Evolutionary conservation across 1,284 basidiomycete genomes (phyloP).

Genomic region (Tausonia pullulans): DNA sequence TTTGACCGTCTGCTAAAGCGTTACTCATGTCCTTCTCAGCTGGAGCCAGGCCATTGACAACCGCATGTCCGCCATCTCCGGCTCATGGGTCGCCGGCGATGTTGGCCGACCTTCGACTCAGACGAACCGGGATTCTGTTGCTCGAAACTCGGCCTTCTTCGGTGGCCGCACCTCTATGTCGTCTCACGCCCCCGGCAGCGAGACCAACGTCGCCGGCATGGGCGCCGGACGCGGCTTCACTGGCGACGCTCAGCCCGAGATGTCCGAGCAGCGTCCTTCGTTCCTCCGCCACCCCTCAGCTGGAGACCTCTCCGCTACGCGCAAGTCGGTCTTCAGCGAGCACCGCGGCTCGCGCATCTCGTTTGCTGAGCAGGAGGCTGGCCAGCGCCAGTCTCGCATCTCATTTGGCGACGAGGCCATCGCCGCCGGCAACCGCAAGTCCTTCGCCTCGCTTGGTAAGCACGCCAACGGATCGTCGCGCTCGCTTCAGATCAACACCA

Average conservation of each 20-base stretch:
- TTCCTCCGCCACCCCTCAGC: background rate
- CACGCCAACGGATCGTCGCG: background rate
- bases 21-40: background rate
- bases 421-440: background rate
- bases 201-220: slow-evolving; percentile 6
- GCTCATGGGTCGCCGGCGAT: slow-evolving; percentile 1
- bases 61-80: slow-evolving; percentile 11
- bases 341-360: background rate
- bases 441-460: too few relatives aligned
- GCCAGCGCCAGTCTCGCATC: background rate
- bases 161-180: slow-evolving; percentile 1
- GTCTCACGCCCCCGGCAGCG: background rate
- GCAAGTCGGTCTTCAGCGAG: slow-evolving; percentile 4
- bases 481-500: background rate
- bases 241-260: slow-evolving; percentile 2
- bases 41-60: slow-evolving; percentile 12
- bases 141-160: slow-evolving; percentile 4
- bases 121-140: background rate
- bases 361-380: slow-evolving; percentile 3
- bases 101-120: background rate
- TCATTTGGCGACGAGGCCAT: slow-evolving; percentile 4
- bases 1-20: too few relatives aligned
- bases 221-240: background rate
- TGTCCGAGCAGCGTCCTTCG: background rate
- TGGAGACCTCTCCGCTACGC: background rate